These are phyloP conservation scores for Boletus insuetus DNA, from an alignment of 768 basidiomycete species.

Conservation along the genomic window DNA sequence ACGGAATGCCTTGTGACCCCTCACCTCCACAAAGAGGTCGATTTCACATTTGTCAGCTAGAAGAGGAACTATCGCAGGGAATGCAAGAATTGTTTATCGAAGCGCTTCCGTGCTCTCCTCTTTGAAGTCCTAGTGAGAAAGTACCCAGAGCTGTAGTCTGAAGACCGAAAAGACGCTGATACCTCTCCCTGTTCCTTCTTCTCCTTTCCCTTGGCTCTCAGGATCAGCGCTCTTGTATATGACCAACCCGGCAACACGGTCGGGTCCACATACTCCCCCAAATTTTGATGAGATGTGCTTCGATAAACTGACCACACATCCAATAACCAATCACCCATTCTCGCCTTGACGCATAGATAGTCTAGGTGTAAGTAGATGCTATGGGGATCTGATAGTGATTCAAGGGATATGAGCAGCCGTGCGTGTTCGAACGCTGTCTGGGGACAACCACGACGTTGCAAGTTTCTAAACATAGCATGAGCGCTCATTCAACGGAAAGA, in stretches of 20 bases:
- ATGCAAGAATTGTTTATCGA: conserved; percentile 67
- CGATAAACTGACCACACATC: conserved; percentile 45
- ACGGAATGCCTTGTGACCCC: conserved; percentile 61
- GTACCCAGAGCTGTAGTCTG: background rate
- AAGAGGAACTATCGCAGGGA: conserved; percentile 78
- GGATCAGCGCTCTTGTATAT: conserved; percentile 67
- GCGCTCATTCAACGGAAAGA: background rate
- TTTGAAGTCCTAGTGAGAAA: conserved; percentile 40
- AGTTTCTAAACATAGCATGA: conserved; percentile 49
- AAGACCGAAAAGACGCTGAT: background rate
- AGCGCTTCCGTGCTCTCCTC: conserved; percentile 65
- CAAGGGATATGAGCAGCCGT: conserved; percentile 78
- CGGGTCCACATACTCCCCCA: conserved; percentile 43
- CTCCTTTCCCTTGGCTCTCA: conserved; percentile 47
- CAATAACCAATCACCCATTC: conserved; percentile 78
- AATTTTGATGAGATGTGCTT: conserved; percentile 7
- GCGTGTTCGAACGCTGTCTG: conserved; percentile 91
- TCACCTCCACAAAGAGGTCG: conserved; percentile 52
- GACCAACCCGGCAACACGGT: conserved; percentile 73
- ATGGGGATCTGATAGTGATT: conserved; percentile 88
- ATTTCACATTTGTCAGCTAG: conserved; percentile 86
- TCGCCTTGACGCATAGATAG: conserved; percentile 77
- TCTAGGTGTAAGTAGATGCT: conserved; percentile 82
- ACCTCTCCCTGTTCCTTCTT: conserved; percentile 41
- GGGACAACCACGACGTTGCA: conserved; percentile 85